Conservation (phyloP, 2,329 filamentous ascomycete species). For the Arthrobotrys sphaeroides region DNA sequence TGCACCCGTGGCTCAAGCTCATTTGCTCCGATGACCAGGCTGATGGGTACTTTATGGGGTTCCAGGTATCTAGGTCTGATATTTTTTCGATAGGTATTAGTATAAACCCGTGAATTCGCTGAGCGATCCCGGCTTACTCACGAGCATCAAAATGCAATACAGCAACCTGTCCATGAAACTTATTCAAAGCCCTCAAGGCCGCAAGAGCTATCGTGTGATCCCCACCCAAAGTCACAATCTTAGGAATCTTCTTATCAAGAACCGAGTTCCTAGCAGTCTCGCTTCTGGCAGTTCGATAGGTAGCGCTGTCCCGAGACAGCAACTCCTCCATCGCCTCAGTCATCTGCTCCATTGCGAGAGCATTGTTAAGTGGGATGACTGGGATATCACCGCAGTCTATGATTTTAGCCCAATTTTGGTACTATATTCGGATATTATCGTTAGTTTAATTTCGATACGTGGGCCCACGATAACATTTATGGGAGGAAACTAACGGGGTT, state of each 20-base stretch:
- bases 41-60: conserved; percentile 80
- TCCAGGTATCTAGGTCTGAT: conserved; percentile 82
- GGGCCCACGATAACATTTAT: too few species aligned
- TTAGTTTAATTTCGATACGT: not conserved
- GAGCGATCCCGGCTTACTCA: too few species aligned
- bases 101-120: too few species aligned
- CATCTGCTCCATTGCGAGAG: conserved; percentile 83
- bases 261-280: conserved; percentile 51
- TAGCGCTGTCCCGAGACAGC: conserved; percentile 29
- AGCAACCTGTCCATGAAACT: conserved; percentile 71
- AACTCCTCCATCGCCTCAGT: conserved; percentile 80
- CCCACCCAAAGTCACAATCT: conserved; percentile 75
- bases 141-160: conserved; percentile 78
- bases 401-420: conserved; percentile 78
- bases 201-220: conserved; percentile 78
- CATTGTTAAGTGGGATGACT: conserved; percentile 85
- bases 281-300: conserved; percentile 11
- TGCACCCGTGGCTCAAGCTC: conserved; percentile 85
- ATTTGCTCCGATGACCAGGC: conserved; percentile 77
- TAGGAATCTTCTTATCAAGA: conserved; percentile 60
- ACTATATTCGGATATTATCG: conserved; percentile 61
- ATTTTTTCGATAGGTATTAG: too few species aligned
- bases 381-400: conserved; percentile 93
- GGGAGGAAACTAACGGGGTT: conserved; percentile 71
- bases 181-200: conserved; percentile 72